Conservation (phyloP, 2,329 filamentous ascomycete species). For the Neopestalotiopsis sp. region DNA sequence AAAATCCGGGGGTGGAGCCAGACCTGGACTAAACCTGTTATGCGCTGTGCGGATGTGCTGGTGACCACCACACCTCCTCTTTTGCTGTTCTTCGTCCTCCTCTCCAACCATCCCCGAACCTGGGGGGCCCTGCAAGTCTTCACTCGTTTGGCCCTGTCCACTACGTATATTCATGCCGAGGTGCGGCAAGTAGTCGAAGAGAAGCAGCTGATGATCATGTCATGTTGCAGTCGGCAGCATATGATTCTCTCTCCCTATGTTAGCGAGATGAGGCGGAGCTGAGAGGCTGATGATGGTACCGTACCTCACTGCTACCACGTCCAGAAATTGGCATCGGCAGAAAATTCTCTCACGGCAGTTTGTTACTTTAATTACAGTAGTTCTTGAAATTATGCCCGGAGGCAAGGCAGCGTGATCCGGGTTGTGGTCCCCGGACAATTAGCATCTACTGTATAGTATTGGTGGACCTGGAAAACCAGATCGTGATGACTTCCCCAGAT, state of each 20-base stretch:
- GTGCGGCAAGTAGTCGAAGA: background rate
- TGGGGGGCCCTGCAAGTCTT: background rate
- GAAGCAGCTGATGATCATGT: constrained; percentile 10
- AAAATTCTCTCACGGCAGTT: background rate
- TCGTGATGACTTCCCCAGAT: background rate
- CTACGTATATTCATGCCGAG: constrained; percentile 9
- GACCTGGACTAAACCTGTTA: background rate
- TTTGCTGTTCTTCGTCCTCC: background rate
- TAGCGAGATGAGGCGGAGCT: constrained; percentile 10
- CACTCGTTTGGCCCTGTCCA: too few species aligned
- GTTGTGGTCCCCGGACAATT: background rate
- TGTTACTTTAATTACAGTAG: background rate
- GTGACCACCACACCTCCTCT: background rate
- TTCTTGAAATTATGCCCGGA: background rate
- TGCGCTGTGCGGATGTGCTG: background rate
- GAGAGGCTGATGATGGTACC: background rate
- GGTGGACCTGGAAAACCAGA: background rate
- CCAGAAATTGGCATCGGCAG: background rate
- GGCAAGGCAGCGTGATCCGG: background rate
- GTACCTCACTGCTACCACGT: background rate
- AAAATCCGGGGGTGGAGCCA: constrained; percentile 13
- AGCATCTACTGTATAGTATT: background rate
- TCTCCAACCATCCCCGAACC: background rate
- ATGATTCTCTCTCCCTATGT: background rate
- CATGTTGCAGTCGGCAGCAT: constrained; percentile 8